Evolutionary conservation across 1,284 basidiomycete genomes (phyloP).

Genomic region (Trichosporon asahii): DNA sequence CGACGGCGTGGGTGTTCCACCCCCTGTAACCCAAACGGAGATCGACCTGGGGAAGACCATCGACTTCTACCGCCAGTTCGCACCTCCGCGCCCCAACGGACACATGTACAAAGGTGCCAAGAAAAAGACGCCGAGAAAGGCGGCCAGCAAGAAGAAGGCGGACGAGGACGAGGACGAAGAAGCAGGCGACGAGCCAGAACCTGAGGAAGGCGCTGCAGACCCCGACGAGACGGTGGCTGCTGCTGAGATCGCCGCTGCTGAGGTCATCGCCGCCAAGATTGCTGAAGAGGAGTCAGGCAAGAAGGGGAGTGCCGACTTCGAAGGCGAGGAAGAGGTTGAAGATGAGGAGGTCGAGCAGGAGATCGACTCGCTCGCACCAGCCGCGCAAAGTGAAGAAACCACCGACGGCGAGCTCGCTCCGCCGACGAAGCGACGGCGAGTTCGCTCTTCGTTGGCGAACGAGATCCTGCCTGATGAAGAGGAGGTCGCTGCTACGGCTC

Average conservation of each 20-base stretch:
- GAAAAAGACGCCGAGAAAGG: not conserved
- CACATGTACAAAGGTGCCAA: constrained; percentile 8
- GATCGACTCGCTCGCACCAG: not conserved
- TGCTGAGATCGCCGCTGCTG: not conserved
- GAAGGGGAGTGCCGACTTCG: not conserved
- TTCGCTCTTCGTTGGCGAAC: not conserved
- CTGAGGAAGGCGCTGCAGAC: constrained; percentile 2
- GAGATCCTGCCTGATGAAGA: not conserved
- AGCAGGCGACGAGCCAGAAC: not conserved
- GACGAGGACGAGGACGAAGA: constrained; percentile 7
- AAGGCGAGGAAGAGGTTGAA: constrained; percentile 14
- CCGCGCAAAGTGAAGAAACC: not conserved
- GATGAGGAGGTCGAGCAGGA: constrained; percentile 9
- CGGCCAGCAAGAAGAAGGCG: constrained; percentile 1
- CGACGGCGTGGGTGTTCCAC: constrained; percentile 34
- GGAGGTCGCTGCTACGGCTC: not conserved
- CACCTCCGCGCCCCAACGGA: constrained; percentile 12
- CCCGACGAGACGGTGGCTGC: not conserved
- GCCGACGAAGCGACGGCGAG: not conserved
- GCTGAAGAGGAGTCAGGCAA: not conserved
- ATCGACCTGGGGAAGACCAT: constrained; percentile 29
- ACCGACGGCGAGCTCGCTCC: not conserved
- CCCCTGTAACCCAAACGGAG: constrained; percentile 25
- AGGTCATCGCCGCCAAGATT: not conserved
- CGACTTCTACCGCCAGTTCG: constrained; percentile 27